Base-by-base conservation (phyloP, 129 eudicot genomes). In the Flaveria ramosissima region DNA sequence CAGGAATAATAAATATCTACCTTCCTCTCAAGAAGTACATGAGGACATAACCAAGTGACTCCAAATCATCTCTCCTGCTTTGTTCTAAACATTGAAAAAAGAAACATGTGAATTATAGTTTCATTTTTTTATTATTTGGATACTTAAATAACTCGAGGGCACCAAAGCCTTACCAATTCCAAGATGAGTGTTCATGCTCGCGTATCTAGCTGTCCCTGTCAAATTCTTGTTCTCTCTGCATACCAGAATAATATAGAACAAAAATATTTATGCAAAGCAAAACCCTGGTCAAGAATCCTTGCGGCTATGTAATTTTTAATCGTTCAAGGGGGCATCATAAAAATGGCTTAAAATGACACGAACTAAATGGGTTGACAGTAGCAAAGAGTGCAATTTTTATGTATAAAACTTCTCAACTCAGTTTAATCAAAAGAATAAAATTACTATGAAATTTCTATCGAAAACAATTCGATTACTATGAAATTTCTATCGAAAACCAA, bases 21-120 rank as follows among this genome's bases (percentile, higher is more conserved):
- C 98, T 93, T 84, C 98, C 98, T 87, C 98, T 85, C 80, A 93
- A 85, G 80, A 93, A 93, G 85, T 93, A 93, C 98, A 90, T 88
- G 39, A 93, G 92, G 78, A 93, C 98, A 82, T 78, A 93, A 75
- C 98, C 98, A 73, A 93, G 92, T 62, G 98, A 93, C 78, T 93
- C 98, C 45, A 93, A 76, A 83, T 93, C 97, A 85, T 93, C 98
- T 80, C 98, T 90, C 48, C 98, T 83, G 82, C 98, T 90, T 90
- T 90, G 98, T 84, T 93, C 98, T 93, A 77, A 81, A 78, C 46
- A 17, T 46, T 70, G 7, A 36, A 59, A 59, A 47, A 78, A 59
- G 13, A 68, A 70, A 70, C 47, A 20, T 7, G 51, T 20, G 56
- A 48, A 70, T 27, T 11, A 78, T 43, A 26, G 23, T 48, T 48